Conservation (phyloP, 768 basidiomycete species). For the Amanita jacksonii region DNA sequence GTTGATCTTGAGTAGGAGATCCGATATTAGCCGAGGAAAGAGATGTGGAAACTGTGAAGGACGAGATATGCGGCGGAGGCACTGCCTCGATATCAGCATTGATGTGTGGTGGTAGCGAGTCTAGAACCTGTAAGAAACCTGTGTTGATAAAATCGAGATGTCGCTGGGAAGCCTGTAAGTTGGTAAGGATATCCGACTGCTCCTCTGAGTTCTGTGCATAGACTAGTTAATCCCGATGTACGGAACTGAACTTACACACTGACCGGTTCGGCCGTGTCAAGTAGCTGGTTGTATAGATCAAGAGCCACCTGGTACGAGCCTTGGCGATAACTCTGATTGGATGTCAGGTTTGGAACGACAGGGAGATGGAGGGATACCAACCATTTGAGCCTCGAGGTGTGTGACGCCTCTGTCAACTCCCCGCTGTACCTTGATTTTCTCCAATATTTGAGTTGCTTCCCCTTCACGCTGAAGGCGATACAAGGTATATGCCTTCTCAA, state of each 20-base stretch:
- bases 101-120: constrained; percentile 42
- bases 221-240: background rate
- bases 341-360: constrained; percentile 7
- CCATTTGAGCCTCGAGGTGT: constrained; percentile 86
- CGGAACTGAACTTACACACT: constrained; percentile 19
- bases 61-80: constrained; percentile 44
- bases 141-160: constrained; percentile 80
- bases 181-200: constrained; percentile 78
- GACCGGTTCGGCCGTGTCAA: constrained; percentile 72
- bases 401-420: constrained; percentile 51
- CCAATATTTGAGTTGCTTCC: constrained; percentile 51
- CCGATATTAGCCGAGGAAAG: constrained; percentile 21
- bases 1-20: constrained; percentile 18
- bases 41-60: constrained; percentile 21
- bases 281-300: constrained; percentile 71
- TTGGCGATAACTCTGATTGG: constrained; percentile 61
- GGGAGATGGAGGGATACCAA: constrained; percentile 17
- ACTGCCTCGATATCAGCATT: constrained; percentile 49
- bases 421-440: constrained; percentile 32
- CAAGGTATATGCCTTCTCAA: constrained; percentile 76
- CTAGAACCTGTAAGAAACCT: constrained; percentile 57
- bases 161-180: constrained; percentile 71
- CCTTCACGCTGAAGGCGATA: constrained; percentile 75
- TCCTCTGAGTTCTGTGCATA: constrained; percentile 67
- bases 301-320: constrained; percentile 66